Conservation (phyloP, 352 stramenopile species). For the Lagenidium sp. region DNA sequence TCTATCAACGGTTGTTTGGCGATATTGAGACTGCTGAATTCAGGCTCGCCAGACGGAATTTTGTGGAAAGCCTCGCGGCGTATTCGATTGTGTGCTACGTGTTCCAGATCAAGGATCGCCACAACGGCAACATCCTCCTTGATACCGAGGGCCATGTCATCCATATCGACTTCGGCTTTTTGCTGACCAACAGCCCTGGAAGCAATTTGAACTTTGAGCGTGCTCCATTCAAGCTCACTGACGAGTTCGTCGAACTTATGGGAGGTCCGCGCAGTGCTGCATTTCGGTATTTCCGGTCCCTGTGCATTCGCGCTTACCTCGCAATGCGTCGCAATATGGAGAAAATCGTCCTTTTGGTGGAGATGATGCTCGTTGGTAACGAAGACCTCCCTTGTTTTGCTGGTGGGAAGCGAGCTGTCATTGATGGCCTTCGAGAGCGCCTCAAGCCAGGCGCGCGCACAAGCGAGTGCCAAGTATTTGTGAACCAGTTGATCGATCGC, state of each 20-base stretch:
- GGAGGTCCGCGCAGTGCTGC: conserved; percentile 86
- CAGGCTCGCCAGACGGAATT: conserved; percentile 79
- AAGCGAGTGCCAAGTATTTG: conserved; percentile 71
- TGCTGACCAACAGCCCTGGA: conserved; percentile 92
- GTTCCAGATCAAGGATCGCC: conserved; percentile 97
- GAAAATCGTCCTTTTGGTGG: conserved; percentile 92
- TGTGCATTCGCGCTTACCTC: conserved; percentile 95
- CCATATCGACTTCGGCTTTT: conserved; percentile 99
- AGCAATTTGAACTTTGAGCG: conserved; percentile 95
- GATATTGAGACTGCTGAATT: conserved; percentile 63
- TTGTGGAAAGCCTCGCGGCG: conserved; percentile 89
- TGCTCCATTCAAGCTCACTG: conserved; percentile 97
- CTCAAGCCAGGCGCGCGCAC: conserved; percentile 76
- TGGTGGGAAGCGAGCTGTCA: conserved; percentile 69
- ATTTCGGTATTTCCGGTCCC: conserved; percentile 93
- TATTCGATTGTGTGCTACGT: conserved; percentile 99
- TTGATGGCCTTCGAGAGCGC: conserved; percentile 64
- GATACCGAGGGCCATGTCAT: conserved; percentile 95
- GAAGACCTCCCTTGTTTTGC: conserved; percentile 75
- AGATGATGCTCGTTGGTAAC: conserved; percentile 94
- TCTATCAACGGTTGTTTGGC: conserved; percentile 91
- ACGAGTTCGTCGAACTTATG: conserved; percentile 95
- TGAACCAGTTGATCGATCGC: conserved; percentile 82
- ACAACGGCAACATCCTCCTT: conserved; percentile 99
- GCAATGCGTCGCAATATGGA: conserved; percentile 91